Conservation (phyloP, 257 asterid species). For the Solanum boliviense region DNA sequence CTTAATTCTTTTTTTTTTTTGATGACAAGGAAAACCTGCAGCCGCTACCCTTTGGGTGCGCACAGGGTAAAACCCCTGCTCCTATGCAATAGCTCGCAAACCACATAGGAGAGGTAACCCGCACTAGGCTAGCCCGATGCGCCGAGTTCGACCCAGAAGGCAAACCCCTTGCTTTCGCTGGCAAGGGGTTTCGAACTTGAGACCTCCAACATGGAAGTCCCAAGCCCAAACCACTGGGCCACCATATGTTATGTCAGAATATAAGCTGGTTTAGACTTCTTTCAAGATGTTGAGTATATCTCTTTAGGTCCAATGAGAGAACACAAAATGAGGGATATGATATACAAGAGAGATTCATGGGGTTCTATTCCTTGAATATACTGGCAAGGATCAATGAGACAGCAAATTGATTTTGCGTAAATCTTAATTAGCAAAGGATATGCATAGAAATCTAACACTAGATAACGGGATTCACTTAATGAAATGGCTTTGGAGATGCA, state of each 20-base stretch:
- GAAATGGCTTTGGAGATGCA: not conserved
- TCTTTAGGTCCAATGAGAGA: not conserved
- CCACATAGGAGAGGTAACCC: too few relatives aligned
- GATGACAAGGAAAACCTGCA: too few relatives aligned
- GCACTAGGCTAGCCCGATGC: too few relatives aligned
- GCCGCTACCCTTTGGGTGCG: too few relatives aligned
- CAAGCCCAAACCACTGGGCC: too few relatives aligned
- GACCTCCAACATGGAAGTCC: too few relatives aligned
- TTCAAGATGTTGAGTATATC: not conserved
- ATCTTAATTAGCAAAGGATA: not conserved
- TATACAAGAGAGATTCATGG: not conserved
- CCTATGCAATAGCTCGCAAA: too few relatives aligned
- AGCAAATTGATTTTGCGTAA: not conserved
- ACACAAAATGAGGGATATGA: not conserved
- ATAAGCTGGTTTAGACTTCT: not conserved
- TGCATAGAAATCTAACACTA: not conserved
- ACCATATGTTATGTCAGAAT: not conserved
- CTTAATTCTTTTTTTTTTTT: too few relatives aligned
- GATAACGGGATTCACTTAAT: not conserved
- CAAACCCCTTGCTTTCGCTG: too few relatives aligned
- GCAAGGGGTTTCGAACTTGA: too few relatives aligned
- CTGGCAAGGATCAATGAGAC: not conserved
- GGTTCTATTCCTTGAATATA: not conserved
- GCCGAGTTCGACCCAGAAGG: too few relatives aligned
- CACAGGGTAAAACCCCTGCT: too few relatives aligned